Base-by-base conservation (phyloP, 139 green algal genomes). In the Coelastrella sp. region DNA sequence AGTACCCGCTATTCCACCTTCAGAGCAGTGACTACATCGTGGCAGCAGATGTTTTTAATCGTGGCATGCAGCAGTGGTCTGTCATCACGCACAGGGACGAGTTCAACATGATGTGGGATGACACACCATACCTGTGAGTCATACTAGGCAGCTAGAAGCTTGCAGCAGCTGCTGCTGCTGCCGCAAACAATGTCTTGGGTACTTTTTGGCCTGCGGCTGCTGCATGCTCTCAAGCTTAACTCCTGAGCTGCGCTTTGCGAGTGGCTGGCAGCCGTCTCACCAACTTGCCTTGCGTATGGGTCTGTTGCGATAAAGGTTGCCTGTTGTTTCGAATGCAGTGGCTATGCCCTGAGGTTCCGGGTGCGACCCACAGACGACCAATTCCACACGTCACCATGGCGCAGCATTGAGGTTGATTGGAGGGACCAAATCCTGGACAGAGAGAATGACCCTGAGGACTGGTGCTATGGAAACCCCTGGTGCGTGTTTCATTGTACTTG, bases 31-130 rank as follows among this genome's bases (percentile, higher is more conserved):
- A 88, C 19, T 88, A 88, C 68, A 68, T 88, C 8, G 68, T 88
- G 22, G 49, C 84, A 59, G 68, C 68, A 72, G 68, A 58, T 20
- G n/a, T 81, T 35, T 88, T 72, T 80, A 14, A 88, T 35, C 35
- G 17, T 0, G 84, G 84, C 35, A 56, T 88, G 84, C 22, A 35
- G 12, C 27, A 81, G 17, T 88, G 84, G 84, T 56, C 35, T 20
- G 24, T 7, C 4, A 17, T 88, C 27, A 56, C 4, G 17, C 15
- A 17, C 20, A 57, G 63, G 68, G 84, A 88, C 49, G 5, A 15
- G 8, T 88, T 88, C 17, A 63, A 17, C 66, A 88, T 88, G 84
- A 8, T 88, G 84, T 88, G 84, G 84, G 84, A 88, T 20, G 68
- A 49, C 49, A 24, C 68, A 24, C 68, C 68, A 15, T 76, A 76